Percentiles rank a stretch among this genome's conserved stretches.
phyloP scores from a whole-genome alignment of 2,329 filamentous ascomycete genomes.

The Immersiporthe knoxdaviesiana region DNA sequence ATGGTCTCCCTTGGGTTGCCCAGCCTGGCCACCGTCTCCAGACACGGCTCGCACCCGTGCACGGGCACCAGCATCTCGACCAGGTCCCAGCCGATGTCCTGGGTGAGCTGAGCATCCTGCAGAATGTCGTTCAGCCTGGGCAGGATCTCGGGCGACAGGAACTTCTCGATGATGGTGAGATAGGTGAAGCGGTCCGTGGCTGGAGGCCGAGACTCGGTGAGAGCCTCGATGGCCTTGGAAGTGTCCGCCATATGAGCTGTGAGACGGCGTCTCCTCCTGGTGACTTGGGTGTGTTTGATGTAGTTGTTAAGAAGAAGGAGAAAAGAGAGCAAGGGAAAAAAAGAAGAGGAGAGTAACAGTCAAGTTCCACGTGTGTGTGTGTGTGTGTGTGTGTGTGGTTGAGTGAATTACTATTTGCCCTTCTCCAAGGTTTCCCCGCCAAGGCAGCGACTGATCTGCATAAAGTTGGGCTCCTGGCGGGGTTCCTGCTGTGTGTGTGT shows the following conservation, averaged over 20 bases:
- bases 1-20: constrained; percentile 84
- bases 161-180: constrained; percentile 76
- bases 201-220: constrained; percentile 54
- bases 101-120: constrained; percentile 68
- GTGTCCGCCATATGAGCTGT: constrained; percentile 35
- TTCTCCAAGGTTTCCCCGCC: constrained; percentile 2
- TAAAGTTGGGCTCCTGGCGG: constrained; percentile 7
- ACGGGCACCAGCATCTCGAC: constrained; percentile 74
- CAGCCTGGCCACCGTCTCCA: constrained; percentile 74
- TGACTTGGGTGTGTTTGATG: neutral
- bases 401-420: constrained; percentile 1
- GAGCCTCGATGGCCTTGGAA: constrained; percentile 48
- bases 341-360: neutral
- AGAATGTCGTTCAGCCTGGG: constrained; percentile 65
- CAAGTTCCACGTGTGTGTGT: neutral
- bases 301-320: neutral
- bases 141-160: constrained; percentile 68
- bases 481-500: constrained; percentile 2
- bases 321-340: neutral
- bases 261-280: neutral
- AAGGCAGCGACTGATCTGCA: constrained; percentile 3
- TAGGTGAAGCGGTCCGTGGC: constrained; percentile 73
- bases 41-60: constrained; percentile 68
- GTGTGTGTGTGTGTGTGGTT: too few relatives aligned
- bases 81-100: constrained; percentile 83